Evolutionary conservation across 179 eudicot species (phyloP).

Genomic region (Patellifolia procumbens): DNA sequence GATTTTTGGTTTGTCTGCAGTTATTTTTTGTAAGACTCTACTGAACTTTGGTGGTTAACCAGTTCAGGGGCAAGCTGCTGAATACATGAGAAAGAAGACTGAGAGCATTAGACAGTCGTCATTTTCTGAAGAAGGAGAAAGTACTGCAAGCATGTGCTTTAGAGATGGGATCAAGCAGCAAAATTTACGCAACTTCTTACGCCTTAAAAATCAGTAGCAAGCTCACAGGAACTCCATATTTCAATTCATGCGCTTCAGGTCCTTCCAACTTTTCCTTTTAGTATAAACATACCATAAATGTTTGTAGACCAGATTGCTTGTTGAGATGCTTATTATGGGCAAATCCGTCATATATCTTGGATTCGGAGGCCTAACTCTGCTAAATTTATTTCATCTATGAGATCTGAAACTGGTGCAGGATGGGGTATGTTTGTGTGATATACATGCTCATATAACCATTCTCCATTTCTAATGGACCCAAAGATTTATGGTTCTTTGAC

Average conservation of each 20-base stretch:
- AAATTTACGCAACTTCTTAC: conserved; percentile 51
- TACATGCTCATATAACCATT: neutral
- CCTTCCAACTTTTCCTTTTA: conserved; percentile 7
- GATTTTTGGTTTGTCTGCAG: neutral
- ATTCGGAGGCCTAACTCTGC: neutral
- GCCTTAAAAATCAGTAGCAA: conserved; percentile 36
- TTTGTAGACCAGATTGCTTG: neutral
- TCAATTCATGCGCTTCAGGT: conserved; percentile 17
- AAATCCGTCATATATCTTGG: too few species aligned
- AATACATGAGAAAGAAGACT: conserved; percentile 54
- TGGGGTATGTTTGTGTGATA: neutral
- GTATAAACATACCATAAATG: neutral
- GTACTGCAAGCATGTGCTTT: conserved; percentile 61
- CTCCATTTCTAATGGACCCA: neutral
- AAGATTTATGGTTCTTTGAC: neutral
- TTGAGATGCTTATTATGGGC: neutral
- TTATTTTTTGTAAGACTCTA: neutral
- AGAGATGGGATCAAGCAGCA: conserved; percentile 70
- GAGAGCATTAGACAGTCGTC: conserved; percentile 30
- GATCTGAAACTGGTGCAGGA: neutral
- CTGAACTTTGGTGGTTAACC: conserved; percentile 27
- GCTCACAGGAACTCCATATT: neutral
- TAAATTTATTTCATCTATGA: neutral
- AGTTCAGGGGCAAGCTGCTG: conserved; percentile 73
- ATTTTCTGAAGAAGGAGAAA: conserved; percentile 21